A percentile compares a stretch with the other conserved stretches of the same genome.
Evolutionary conservation across 208 protist species (phyloP).

Genomic region (Naegleria lovaniensis): DNA sequence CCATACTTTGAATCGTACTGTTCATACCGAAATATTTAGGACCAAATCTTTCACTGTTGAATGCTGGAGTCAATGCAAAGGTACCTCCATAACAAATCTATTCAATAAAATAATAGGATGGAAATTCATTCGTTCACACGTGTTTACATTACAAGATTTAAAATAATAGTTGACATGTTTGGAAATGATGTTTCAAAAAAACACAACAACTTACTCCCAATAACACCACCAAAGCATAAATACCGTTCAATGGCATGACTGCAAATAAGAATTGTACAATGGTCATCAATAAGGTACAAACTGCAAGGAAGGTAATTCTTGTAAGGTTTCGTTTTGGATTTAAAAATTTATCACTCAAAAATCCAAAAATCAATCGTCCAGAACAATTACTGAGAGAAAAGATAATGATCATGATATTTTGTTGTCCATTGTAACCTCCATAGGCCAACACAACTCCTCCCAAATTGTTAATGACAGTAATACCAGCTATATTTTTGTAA

Average conservation of each 20-base stretch:
- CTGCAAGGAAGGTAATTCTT: neutral
- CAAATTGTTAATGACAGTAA: conserved; percentile 20
- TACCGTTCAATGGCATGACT: neutral
- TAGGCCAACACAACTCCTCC: neutral
- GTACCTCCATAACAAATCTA: neutral
- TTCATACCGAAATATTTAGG: conserved; percentile 3
- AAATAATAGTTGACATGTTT: too few species aligned
- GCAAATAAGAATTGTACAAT: neutral
- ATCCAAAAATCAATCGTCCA: neutral
- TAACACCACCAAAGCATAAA: neutral
- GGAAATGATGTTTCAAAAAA: neutral
- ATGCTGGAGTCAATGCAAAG: neutral
- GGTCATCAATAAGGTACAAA: neutral
- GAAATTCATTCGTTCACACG: too few species aligned
- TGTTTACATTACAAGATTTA: too few species aligned
- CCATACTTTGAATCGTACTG: neutral
- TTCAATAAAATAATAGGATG: neutral
- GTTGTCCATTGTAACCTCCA: neutral
- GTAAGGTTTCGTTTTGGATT: neutral
- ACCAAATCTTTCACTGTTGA: conserved; percentile 14
- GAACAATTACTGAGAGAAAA: conserved; percentile 6
- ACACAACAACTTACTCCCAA: neutral
- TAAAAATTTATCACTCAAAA: conserved; percentile 2
- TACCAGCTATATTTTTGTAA: neutral
- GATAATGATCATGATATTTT: neutral